Evolutionary conservation across 805 yeast species (phyloP), one percentile per base, ranked within the genome.

Genomic region (Starmerella khaoyaiensis): DNA sequence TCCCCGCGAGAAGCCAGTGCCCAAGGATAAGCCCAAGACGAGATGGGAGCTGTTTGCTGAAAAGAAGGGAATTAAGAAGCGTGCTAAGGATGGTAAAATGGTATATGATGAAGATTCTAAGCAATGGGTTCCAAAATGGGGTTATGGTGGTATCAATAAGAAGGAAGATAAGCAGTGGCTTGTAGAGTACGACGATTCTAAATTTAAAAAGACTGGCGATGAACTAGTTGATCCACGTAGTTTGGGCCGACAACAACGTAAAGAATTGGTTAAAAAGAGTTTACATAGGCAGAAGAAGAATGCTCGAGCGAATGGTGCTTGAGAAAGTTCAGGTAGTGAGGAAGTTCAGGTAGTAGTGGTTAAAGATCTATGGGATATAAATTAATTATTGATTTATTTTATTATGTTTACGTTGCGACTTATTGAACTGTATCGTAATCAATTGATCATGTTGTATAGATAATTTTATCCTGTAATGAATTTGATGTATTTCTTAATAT

Each of bases 81-180:
- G 81, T 68, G 81, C 80, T 43, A 84, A 78, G 58, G 76, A 80
- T 21, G 95, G 94, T 32, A 90, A 82, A 63, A 66, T 77, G 71
- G 83, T 81, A 1, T 90, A 64, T 52, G 94, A 90, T 59, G 97
- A 90, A 59, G 90, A 71, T 22, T 63, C 72, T 21, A 86, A 87
- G 35, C 86, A 84, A 61, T 90, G 98, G 98, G 94, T 79, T 44
- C 87, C 93, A 52, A 87, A 84, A 61, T 90, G 98, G 98, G 99
- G 99, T 43, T 87, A 79, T 65, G 77, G 79, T 48, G 97, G 97
- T 54, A 74, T 74, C 61, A 90, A 90, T 62, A 87, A 90, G 63
- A 72, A 74, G 38, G 55, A 76, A 49, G 97, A 87, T 53, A 63
- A 69, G 53, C 96, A 90, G 61, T 90, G 98, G 98, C 68, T 83